Evolutionary conservation across 1,139 yeast genomes (phyloP).

Genomic region (Komagataea norvegica): DNA sequence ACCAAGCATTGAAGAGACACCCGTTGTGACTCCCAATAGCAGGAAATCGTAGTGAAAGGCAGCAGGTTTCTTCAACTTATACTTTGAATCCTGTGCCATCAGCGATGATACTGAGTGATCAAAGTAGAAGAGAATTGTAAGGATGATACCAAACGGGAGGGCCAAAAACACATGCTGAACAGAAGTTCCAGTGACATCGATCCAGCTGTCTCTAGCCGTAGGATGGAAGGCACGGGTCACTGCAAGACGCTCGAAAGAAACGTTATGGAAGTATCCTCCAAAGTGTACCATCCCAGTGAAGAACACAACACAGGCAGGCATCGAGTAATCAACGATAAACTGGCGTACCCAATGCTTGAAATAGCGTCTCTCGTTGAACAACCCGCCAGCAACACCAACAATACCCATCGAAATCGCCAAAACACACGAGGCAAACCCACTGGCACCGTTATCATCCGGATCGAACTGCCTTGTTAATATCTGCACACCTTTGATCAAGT

Average conservation of each 20-base stretch:
- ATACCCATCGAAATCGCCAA: constrained; percentile 69
- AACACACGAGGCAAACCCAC: constrained; percentile 74
- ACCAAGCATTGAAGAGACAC: constrained; percentile 80
- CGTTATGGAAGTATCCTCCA: constrained; percentile 62
- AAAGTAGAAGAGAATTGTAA: constrained; percentile 82
- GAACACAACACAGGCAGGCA: constrained; percentile 77
- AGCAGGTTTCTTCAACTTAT: constrained; percentile 78
- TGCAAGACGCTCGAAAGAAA: constrained; percentile 58
- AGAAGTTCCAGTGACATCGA: constrained; percentile 57
- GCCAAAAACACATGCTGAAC: constrained; percentile 82
- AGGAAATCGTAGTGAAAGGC: constrained; percentile 92
- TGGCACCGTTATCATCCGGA: constrained; percentile 36
- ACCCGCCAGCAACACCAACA: constrained; percentile 62
- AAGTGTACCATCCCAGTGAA: constrained; percentile 91
- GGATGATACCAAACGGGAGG: constrained; percentile 81
- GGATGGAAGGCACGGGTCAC: constrained; percentile 75
- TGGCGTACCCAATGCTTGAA: constrained; percentile 59
- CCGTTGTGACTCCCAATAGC: constrained; percentile 79
- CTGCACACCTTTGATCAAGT: constrained; percentile 86
- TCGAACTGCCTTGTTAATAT: constrained; percentile 68
- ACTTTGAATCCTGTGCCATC: constrained; percentile 83
- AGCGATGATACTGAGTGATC: constrained; percentile 93
- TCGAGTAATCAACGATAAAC: constrained; percentile 78
- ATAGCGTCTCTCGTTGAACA: constrained; percentile 58
- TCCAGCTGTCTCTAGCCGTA: constrained; percentile 46